These are phyloP conservation scores for Coemansia sp. DNA, from an alignment of 192 early-diverging fungal genomes.

Conservation along the genomic window DNA sequence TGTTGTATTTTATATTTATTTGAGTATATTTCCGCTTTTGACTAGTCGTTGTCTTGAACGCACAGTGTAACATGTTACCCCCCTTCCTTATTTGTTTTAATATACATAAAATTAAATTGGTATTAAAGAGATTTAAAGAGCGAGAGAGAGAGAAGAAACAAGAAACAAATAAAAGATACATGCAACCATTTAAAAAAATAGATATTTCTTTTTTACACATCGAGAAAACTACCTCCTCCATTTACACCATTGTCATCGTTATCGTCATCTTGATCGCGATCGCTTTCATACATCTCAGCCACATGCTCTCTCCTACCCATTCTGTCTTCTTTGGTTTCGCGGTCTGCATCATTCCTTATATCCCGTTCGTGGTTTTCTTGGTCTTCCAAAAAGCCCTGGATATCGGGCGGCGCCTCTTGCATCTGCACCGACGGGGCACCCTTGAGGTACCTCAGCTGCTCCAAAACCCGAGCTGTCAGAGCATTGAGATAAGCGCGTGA, in stretches of 20 bases:
- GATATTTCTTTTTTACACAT: background rate
- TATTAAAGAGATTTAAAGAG: no score
- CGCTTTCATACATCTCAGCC: slow-evolving; percentile 47
- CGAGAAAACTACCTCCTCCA: background rate
- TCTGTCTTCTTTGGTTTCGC: slow-evolving; percentile 27
- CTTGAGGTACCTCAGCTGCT: slow-evolving; percentile 82
- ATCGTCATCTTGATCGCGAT: slow-evolving; percentile 35
- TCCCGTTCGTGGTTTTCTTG: slow-evolving; percentile 31
- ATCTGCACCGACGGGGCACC: slow-evolving; percentile 95
- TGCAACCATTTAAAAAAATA: background rate
- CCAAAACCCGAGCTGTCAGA: slow-evolving; percentile 69
- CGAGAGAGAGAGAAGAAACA: no score
- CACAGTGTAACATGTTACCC: no score
- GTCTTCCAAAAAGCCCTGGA: slow-evolving; percentile 48
- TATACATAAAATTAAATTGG: no score
- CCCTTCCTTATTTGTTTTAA: no score
- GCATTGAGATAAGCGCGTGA: slow-evolving; percentile 75
- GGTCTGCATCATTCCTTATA: slow-evolving; percentile 8
- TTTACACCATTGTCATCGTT: slow-evolving; percentile 3
- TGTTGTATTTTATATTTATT: no score
- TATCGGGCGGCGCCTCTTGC: slow-evolving; percentile 75
- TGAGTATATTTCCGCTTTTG: no score
- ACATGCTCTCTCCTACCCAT: slow-evolving; percentile 20
- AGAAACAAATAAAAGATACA: background rate
- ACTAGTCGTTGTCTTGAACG: no score